Evolutionary conservation across 2,329 filamentous ascomycete species (phyloP), one percentile per base, ranked within the genome.

Genomic region (Alternaria sp.): DNA sequence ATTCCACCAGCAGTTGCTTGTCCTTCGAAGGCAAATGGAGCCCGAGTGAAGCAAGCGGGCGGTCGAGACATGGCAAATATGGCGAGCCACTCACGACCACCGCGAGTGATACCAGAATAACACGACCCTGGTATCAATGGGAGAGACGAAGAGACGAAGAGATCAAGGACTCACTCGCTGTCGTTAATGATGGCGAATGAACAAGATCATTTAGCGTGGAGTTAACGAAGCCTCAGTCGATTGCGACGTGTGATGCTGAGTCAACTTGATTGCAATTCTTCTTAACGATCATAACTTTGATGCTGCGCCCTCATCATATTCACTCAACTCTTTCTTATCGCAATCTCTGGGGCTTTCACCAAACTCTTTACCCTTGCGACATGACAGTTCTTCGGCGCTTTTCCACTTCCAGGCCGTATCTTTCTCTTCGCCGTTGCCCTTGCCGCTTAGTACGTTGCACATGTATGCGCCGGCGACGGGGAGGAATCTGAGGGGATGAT

Each of bases 391-490:
- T 6, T 62, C 55, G 12, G 61, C 61, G n/a, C 52, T 72, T 61
- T 80, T 80, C 78, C 78, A 79, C n/a, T 54, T 64, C 78, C 78
- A 80, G 5, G 71, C 68, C 12, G 49, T 19, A 44, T 81, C 79
- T 55, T 76, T 81, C 49, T 80, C 77, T 7, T 69, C 69, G 1
- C 78, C 79, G 36, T 81, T 81, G 25, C 74, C 75, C 53, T 72
- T 63, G 1, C 72, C 79, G 5, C 72, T 67, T 12, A 82, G 49
- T 0, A 81, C 71, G 32, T 86, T 82, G 28, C 82, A 79, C 60
- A 88, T 81, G 74, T 90, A 90, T 61, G 86, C 84, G 4, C 88
- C 88, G 66, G 89, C 85, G 23, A 85, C 85, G 1, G 88, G 88
- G 25, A 90, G 79, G 71, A 91, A 89, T 15, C 63, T 66, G 17